Base-by-base conservation (phyloP, 208 protist species). In the Leishmania aethiopica region DNA sequence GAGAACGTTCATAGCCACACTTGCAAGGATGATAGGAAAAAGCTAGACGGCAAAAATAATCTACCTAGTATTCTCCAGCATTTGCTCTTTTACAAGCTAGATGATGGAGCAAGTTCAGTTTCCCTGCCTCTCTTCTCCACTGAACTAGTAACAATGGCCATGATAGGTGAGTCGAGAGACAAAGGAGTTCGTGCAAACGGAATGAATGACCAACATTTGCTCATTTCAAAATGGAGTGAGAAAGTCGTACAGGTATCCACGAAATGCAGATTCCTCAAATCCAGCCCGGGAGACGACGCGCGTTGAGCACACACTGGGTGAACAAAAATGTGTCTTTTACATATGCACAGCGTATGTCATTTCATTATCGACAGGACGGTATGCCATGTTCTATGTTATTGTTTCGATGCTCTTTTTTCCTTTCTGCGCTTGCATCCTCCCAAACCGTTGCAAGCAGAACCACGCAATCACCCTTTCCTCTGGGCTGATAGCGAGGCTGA, bases 1-100 rank as follows among this genome's bases (percentile, higher is more conserved):
- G 17, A 94, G 84, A 81, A 87, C 83, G 62, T 94, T 86, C 90
- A 93, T 93, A 77, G 15, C 51, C 40, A 13, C 11, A 25, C 19
- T 15, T 64, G 53, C 57, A 62, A 32, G 28, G 0, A 62, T 13
- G 13, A 62, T 32, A 32, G 0, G 28, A 59, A n/a, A 77, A 22
- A 62, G 13, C 28, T 5, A 40, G 15, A 62, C 3, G 5, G 11
- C 40, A 64, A n/a, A 13, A 62, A 77, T 35, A 28, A 62, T 5
- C 35, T 19, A 47, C 53, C 51, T 64, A 25, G 13, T 15, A 40
- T 32, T n/a, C 10, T 19, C 28, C 25, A 53, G 28, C 45, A 49
- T 72, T 28, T 72, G 19, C 25, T 19, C 15, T 35, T 32, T 55
- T 55, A 3, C 25, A 37, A 15, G 3, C 45, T 51, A 51, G 45